Conservation (phyloP, 352 stramenopile species). For the Thraustochytrium sp. region DNA sequence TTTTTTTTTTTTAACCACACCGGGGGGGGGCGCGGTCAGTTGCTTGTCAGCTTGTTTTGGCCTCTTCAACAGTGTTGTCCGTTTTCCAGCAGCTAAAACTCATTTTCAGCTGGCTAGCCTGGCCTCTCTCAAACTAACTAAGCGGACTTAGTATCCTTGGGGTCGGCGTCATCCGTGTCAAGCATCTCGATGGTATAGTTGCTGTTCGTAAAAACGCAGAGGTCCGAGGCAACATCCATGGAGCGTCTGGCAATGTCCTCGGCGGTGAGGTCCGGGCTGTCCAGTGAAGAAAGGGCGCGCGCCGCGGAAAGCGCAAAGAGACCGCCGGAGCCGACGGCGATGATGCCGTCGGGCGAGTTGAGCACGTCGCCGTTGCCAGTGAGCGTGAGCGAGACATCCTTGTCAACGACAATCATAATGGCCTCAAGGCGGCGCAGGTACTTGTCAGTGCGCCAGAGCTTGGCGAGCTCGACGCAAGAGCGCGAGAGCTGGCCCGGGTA, state of each 20-base stretch:
- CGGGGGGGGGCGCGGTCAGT: too few species aligned
- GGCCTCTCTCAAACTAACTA: too few species aligned
- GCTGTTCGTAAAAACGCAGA: slow-evolving; percentile 98
- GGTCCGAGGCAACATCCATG: slow-evolving; percentile 92
- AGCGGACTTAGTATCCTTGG: too few species aligned
- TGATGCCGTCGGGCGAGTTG: slow-evolving; percentile 89
- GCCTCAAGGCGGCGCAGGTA: slow-evolving; percentile 91
- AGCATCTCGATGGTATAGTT: slow-evolving; percentile 89
- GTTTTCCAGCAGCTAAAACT: too few species aligned
- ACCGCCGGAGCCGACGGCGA: slow-evolving; percentile 86
- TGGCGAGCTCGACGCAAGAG: slow-evolving; percentile 95
- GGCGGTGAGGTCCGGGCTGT: slow-evolving; percentile 69
- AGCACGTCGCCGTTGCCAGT: slow-evolving; percentile 97
- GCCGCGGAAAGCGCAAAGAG: slow-evolving; percentile 90
- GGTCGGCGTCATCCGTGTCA: too few species aligned
- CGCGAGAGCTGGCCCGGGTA: slow-evolving; percentile 92
- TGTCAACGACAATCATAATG: slow-evolving; percentile 86
- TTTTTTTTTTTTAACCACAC: too few species aligned
- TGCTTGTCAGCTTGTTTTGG: too few species aligned
- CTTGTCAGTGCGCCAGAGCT: slow-evolving; percentile 97
- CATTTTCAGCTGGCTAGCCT: too few species aligned
- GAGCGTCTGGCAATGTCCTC: slow-evolving; percentile 85
- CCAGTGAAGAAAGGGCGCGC: slow-evolving; percentile 86
- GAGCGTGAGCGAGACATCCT: slow-evolving; percentile 89
- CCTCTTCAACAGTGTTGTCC: too few species aligned